phyloP scores from a whole-genome alignment of 176 grass and related monocot genomes.

The Pontederia crassipes region DNA sequence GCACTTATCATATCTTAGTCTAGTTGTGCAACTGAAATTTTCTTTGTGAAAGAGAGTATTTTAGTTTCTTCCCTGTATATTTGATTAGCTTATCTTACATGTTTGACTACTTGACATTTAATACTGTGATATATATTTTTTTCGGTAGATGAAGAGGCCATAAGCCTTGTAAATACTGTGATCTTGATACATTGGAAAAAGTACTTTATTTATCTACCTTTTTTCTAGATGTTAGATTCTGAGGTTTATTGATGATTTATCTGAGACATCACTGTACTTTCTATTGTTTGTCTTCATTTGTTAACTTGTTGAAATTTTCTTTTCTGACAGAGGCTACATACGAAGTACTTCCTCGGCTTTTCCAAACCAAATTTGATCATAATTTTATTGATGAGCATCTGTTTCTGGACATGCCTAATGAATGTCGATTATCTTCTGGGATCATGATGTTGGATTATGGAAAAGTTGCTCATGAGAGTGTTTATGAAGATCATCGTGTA shows the following conservation, averaged over 20 bases:
- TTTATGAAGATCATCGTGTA: slow-evolving; percentile 81
- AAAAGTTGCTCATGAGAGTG: slow-evolving; percentile 79
- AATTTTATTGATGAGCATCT: slow-evolving; percentile 68
- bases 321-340: slow-evolving; percentile 49
- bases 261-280: slow-evolving; percentile 11
- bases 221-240: too few species aligned
- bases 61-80: too few species aligned
- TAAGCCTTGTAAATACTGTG: too few species aligned
- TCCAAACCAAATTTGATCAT: slow-evolving; percentile 86
- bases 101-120: too few species aligned
- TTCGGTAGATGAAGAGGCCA: too few species aligned
- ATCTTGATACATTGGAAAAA: too few species aligned
- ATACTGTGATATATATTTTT: too few species aligned
- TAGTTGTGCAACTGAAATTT: too few species aligned
- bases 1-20: too few species aligned
- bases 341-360: slow-evolving; percentile 81
- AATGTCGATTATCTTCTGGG: slow-evolving; percentile 62
- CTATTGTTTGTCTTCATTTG: neutral
- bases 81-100: too few species aligned
- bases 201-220: too few species aligned
- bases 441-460: slow-evolving; percentile 67
- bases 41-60: too few species aligned
- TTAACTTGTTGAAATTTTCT: slow-evolving; percentile 1
- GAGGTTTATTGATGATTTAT: slow-evolving; percentile 4
- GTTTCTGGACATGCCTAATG: slow-evolving; percentile 60